Base-by-base conservation (phyloP, 208 protist genomes). In the Angomonas ambiguus region DNA sequence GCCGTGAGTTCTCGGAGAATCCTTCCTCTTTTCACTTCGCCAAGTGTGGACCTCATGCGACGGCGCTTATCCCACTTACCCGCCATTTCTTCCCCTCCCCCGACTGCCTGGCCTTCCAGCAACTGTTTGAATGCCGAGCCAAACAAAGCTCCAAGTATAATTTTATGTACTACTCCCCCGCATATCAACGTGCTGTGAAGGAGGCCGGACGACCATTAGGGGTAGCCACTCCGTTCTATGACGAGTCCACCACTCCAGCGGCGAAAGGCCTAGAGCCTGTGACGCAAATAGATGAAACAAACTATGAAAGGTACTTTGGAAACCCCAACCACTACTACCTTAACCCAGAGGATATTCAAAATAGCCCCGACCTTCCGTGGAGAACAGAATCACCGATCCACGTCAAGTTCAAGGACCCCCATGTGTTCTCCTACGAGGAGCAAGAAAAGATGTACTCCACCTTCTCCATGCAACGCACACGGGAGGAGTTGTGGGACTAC, bases 131-230 rank as follows among this genome's bases (percentile, higher is more conserved):
- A 11, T 78, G 77, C 32, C 69, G 80, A 16, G 61, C 70, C 13
- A 60, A 70, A 49, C 83, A 86, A 58, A 81, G 76, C 2, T 61
- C 74, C 28, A 90, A 90, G 62, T 90, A 87, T 64, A 77, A 83
- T 68, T 90, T 80, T 67, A 70, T 69, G 0, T 65, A 76, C 45
- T 57, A 57, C n/a, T 74, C 63, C 4, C 75, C 69, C 16, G 32
- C 25, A n/a, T 4, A 59, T 8, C n/a, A 33, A 28, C 33, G 64
- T 20, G 58, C n/a, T 35, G 16, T 31, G 28, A 35, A 60, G 16
- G n/a, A 30, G 20, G 30, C 6, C 8, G 55, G 30, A 60, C 55
- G 49, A 60, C 8, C 4, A 33, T 6, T 2, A 20, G 28, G n/a
- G n/a, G n/a, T n/a, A n/a, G n/a, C n/a, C n/a, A n/a, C n/a, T n/a